Evolutionary conservation across 2,329 filamentous ascomycete genomes (phyloP).

Genomic region (Pestalotiopsis sp.): DNA sequence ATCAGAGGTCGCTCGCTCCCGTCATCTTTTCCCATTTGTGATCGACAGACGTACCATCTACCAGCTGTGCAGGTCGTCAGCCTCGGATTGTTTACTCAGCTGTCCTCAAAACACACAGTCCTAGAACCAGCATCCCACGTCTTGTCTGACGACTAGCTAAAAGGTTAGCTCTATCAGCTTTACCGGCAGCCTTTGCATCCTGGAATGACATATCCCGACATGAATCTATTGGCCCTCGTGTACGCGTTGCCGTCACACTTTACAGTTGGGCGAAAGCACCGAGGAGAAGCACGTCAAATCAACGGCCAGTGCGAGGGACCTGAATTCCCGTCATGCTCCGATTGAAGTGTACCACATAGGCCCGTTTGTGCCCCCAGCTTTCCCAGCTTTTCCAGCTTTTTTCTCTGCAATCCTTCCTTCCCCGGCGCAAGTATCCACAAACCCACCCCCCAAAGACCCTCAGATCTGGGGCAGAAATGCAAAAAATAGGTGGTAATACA

Average conservation of each 20-base stretch:
- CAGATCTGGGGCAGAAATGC: slow-evolving; percentile 9
- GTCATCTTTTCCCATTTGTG: too few relatives aligned
- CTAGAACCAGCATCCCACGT: neutral
- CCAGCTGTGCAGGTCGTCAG: too few relatives aligned
- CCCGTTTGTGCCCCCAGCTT: slow-evolving; percentile 13
- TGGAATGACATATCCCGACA: neutral
- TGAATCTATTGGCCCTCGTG: neutral
- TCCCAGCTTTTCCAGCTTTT: neutral
- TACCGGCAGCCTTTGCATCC: neutral
- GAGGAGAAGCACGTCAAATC: neutral
- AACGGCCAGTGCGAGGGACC: neutral
- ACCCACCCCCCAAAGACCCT: neutral
- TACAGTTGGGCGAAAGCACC: neutral
- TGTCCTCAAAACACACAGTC: neutral
- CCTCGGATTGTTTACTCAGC: neutral
- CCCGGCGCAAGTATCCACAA: slow-evolving; percentile 1
- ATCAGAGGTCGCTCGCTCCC: too few relatives aligned
- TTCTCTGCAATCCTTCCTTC: neutral
- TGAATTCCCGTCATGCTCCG: slow-evolving; percentile 8
- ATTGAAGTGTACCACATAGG: neutral
- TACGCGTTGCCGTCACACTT: neutral
- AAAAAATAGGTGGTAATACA: neutral
- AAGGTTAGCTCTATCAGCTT: neutral
- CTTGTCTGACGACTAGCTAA: neutral
- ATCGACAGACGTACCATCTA: too few relatives aligned